Evolutionary conservation across 2,329 filamentous ascomycete species (phyloP).

Genomic region (Ilyonectria destructans): DNA sequence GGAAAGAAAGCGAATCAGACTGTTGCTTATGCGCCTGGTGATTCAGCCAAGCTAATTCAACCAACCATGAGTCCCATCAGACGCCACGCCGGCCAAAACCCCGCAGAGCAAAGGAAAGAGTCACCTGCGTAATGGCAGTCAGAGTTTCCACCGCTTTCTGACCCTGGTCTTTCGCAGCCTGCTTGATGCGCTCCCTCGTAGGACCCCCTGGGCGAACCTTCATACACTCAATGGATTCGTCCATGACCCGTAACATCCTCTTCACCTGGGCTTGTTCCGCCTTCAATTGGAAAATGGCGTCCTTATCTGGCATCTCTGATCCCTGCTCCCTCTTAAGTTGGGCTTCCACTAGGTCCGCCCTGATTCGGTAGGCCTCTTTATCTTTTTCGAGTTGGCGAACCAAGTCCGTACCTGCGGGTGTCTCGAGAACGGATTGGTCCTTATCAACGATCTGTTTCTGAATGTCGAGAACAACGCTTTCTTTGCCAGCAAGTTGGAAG

Average conservation of each 20-base stretch:
- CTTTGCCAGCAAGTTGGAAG: slow-evolving; percentile 9
- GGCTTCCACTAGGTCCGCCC: background rate
- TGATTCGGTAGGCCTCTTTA: background rate
- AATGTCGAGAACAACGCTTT: slow-evolving; percentile 1
- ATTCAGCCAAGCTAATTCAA: too few relatives aligned
- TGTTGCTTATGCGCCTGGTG: too few relatives aligned
- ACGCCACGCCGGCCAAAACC: too few relatives aligned
- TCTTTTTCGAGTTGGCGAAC: background rate
- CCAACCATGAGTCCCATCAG: too few relatives aligned
- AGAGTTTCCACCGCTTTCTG: too few relatives aligned
- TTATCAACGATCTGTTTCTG: background rate
- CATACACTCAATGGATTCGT: background rate
- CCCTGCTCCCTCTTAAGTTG: too few relatives aligned
- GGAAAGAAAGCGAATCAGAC: too few relatives aligned
- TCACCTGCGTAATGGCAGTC: too few relatives aligned
- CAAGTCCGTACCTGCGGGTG: background rate
- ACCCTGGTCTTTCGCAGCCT: background rate
- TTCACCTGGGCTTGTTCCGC: too few relatives aligned
- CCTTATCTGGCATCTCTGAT: too few relatives aligned
- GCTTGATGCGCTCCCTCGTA: background rate
- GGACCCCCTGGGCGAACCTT: background rate
- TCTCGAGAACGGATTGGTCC: background rate
- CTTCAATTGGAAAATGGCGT: too few relatives aligned
- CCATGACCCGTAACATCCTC: background rate
- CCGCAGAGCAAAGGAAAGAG: too few relatives aligned